Base-by-base conservation (phyloP, 768 basidiomycete genomes). In the Auricularia sp. region DNA sequence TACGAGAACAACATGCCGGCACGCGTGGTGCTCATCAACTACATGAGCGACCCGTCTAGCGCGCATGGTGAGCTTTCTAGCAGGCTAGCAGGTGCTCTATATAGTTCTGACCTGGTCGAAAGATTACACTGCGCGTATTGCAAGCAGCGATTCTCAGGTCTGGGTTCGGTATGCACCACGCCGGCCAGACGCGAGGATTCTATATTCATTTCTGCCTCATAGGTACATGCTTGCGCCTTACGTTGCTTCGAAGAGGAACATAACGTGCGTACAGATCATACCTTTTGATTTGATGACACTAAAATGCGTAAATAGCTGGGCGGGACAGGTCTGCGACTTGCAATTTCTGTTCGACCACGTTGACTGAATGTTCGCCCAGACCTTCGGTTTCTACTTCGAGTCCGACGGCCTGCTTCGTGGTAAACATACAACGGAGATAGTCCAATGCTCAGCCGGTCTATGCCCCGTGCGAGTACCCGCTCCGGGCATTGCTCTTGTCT, bases 401-500 rank as follows among this genome's bases (percentile, higher is more conserved):
- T 84, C 84, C 0, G 89, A 93, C 69, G 91, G 90, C 0, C 82
- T 86, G 53, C 80, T 85, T 33, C 76, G 77, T 58, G 88, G 88
- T 58, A 69, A 72, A 0, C 77, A 84, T 47, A 71, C 79, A 62
- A 79, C 91, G 7, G 76, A 81, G 64, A 85, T 82, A 0, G 79
- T 92, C 39, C 68, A 73, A 12, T 94, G 91, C 69, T 71, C 72
- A 3, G 74, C 76, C 62, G 81, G 83, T 68, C 76, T 77, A 0
- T 92, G 91, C 72, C 68, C 73, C 29, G 77, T 92, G 59, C 78
- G 78, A 5, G 83, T 92, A 58, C 81, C 83, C 36, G 87, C 89
- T 0, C 90, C 91, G 0, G 83, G 83, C 39, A 85, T 88, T 66
- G 89, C 89, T 1, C 78, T 93, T 51, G 87, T 93, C 65, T 90